These are phyloP conservation scores for Elongisporangium anandrum DNA, from an alignment of 352 stramenopile species.

Conservation along the genomic window DNA sequence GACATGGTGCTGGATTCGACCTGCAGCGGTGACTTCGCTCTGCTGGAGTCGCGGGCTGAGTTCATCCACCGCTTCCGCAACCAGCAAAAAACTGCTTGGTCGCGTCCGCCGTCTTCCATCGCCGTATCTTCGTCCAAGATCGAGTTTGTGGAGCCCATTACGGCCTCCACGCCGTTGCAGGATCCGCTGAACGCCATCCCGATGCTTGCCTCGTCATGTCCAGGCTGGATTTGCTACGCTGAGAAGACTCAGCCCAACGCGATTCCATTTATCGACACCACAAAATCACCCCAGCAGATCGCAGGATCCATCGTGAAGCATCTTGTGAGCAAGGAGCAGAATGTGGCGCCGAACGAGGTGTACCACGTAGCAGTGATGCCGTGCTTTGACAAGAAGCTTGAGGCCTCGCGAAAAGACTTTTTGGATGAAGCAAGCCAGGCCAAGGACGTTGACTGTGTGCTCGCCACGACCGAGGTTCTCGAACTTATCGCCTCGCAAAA, in stretches of 20 bases:
- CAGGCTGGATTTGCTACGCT: conserved; percentile 96
- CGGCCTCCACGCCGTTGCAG: conserved; percentile 45
- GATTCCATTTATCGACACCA: conserved; percentile 94
- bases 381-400: conserved; percentile 99
- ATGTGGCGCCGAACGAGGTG: conserved; percentile 51
- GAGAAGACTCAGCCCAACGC: conserved; percentile 95
- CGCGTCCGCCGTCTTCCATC: conserved; percentile 61
- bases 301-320: conserved; percentile 80
- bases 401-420: conserved; percentile 93
- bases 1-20: conserved; percentile 92
- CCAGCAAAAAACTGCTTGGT: conserved; percentile 68
- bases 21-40: conserved; percentile 87
- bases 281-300: conserved; percentile 96
- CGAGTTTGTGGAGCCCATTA: conserved; percentile 62
- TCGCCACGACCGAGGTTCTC: conserved; percentile 83
- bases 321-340: conserved; percentile 61
- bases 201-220: conserved; percentile 95
- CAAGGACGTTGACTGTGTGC: conserved; percentile 94
- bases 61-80: conserved; percentile 84
- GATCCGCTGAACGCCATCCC: conserved; percentile 75
- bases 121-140: conserved; percentile 61
- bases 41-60: conserved; percentile 91
- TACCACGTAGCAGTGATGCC: conserved; percentile 97
- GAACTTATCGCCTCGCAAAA: conserved; percentile 55
- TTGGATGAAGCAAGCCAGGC: conserved; percentile 50